phyloP scores from a whole-genome alignment of 352 stramenopile genomes.

The Phytophthora kernoviae region DNA sequence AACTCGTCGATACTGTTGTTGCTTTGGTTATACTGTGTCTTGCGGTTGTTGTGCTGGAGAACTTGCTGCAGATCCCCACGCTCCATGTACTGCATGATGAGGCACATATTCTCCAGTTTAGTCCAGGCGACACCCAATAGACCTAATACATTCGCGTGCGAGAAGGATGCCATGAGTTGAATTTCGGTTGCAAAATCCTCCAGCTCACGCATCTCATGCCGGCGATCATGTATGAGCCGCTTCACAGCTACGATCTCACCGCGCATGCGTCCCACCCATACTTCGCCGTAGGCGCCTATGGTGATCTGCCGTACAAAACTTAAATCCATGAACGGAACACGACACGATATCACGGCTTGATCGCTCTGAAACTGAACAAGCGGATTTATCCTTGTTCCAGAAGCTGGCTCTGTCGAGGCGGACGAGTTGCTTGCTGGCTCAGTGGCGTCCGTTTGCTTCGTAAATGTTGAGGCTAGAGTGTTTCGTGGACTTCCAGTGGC shows the following conservation, averaged over 20 bases:
- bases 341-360: constrained; percentile 26
- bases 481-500: constrained; percentile 20
- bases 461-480: constrained; percentile 12
- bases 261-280: constrained; percentile 46
- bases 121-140: constrained; percentile 48
- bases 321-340: constrained; percentile 43
- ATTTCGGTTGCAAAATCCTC: constrained; percentile 50
- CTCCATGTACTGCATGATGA: constrained; percentile 56
- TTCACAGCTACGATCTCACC: constrained; percentile 53
- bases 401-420: constrained; percentile 2
- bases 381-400: constrained; percentile 10
- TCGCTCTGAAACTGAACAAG: constrained; percentile 37
- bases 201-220: constrained; percentile 20
- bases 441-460: constrained; percentile 12
- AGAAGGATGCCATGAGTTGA: constrained; percentile 39
- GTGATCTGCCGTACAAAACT: constrained; percentile 41
- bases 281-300: constrained; percentile 53
- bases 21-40: neutral
- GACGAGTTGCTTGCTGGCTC: constrained; percentile 2
- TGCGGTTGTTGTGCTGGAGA: constrained; percentile 27
- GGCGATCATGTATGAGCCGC: constrained; percentile 31
- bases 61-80: constrained; percentile 47
- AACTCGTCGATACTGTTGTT: constrained; percentile 13
- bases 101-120: constrained; percentile 43
- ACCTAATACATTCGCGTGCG: constrained; percentile 41